These are phyloP conservation scores for Periglandula ipomoeae DNA, from an alignment of 2,329 filamentous ascomycete genomes.

Conservation along the genomic window DNA sequence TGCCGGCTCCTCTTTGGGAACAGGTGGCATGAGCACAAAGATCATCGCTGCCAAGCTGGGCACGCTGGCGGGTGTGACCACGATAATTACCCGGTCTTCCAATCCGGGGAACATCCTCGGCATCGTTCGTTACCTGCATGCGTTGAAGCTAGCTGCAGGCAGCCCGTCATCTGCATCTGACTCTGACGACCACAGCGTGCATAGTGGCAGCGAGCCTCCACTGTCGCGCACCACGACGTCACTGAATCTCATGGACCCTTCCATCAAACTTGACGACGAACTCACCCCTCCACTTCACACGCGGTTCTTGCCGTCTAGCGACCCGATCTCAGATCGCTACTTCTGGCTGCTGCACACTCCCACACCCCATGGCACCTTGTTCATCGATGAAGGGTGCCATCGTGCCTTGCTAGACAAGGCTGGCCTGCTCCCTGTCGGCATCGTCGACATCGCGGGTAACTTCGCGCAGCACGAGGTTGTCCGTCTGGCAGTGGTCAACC, in stretches of 20 bases:
- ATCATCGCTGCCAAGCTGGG: slow-evolving; percentile 88
- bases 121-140: slow-evolving; percentile 74
- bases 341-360: slow-evolving; percentile 97
- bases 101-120: slow-evolving; percentile 83
- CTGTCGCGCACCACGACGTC: slow-evolving; percentile 34
- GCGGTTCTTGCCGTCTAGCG: slow-evolving; percentile 75
- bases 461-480: slow-evolving; percentile 94
- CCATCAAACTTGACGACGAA: slow-evolving; percentile 15
- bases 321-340: slow-evolving; percentile 83
- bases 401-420: slow-evolving; percentile 73
- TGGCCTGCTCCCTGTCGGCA: slow-evolving; percentile 80
- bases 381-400: slow-evolving; percentile 86
- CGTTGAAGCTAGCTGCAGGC: slow-evolving; percentile 10
- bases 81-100: slow-evolving; percentile 89
- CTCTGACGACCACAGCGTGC: slow-evolving; percentile 14
- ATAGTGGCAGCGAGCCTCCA: slow-evolving; percentile 11
- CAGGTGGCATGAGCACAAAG: slow-evolving; percentile 96
- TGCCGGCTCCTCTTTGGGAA: slow-evolving; percentile 80
- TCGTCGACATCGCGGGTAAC: slow-evolving; percentile 78
- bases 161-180: slow-evolving; percentile 6
- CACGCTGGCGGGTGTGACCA: slow-evolving; percentile 90
- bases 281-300: slow-evolving; percentile 61
- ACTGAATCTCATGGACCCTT: slow-evolving; percentile 22
- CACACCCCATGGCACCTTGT: slow-evolving; percentile 80
- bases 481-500: slow-evolving; percentile 70